Evolutionary conservation across 768 basidiomycete species (phyloP).

Genomic region (Mycena maculata): DNA sequence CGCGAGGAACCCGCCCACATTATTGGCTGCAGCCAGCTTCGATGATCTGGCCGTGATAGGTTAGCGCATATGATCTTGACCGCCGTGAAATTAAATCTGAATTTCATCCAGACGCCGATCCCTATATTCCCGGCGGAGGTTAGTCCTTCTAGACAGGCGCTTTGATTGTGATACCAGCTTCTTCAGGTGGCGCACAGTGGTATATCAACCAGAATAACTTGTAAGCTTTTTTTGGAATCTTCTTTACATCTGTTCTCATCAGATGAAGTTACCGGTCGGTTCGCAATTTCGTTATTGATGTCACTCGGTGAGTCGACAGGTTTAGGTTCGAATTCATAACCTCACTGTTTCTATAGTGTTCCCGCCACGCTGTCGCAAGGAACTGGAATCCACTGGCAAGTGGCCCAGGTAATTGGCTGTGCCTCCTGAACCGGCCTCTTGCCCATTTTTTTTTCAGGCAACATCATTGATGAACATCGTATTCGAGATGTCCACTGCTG

Average conservation of each 20-base stretch:
- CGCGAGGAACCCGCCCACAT: conserved; percentile 71
- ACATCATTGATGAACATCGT: conserved; percentile 81
- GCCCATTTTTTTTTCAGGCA: too few species aligned
- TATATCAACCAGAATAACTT: conserved; percentile 76
- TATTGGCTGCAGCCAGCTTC: conserved; percentile 73
- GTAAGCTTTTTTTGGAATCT: conserved; percentile 58
- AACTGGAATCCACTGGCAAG: conserved; percentile 87
- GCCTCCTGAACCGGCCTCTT: too few species aligned
- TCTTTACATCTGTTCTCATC: conserved; percentile 35
- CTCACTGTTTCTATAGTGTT: conserved; percentile 43
- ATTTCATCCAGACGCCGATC: conserved; percentile 68
- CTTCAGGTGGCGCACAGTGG: conserved; percentile 58
- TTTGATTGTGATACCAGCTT: too few species aligned
- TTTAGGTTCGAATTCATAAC: conserved; percentile 12
- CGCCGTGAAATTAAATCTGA: conserved; percentile 50
- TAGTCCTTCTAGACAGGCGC: too few species aligned
- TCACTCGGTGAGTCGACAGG: conserved; percentile 52
- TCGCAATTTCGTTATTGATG: conserved; percentile 80
- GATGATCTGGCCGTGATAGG: conserved; percentile 82
- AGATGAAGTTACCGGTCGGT: conserved; percentile 71
- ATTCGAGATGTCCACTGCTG: conserved; percentile 74
- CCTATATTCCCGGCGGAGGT: conserved; percentile 80
- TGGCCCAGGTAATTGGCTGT: conserved; percentile 76
- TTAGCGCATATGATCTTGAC: conserved; percentile 40
- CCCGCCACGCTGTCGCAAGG: conserved; percentile 58